Percentiles rank a stretch among this genome's conserved stretches.
Evolutionary conservation across 1,284 basidiomycete species (phyloP).

Genomic region (Cutaneotrichosporon cyanovorans): DNA sequence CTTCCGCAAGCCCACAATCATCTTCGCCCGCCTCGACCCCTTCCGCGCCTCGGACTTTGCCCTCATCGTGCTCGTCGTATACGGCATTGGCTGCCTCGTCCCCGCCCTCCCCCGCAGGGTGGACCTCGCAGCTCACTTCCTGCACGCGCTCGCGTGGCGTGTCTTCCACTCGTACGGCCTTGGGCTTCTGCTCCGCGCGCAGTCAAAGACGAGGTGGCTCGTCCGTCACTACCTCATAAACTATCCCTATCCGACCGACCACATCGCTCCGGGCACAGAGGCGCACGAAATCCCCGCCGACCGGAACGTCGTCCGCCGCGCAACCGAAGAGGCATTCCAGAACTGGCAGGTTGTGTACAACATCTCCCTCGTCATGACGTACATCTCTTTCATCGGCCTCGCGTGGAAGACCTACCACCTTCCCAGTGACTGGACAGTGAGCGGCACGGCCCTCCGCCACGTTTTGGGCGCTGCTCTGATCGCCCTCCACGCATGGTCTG

Average conservation of each 20-base stretch:
- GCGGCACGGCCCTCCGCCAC: conserved; percentile 81
- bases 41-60: conserved; percentile 67
- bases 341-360: conserved; percentile 96
- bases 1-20: conserved; percentile 79
- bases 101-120: conserved; percentile 43
- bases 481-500: conserved; percentile 83
- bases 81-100: conserved; percentile 50
- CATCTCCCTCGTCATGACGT: conserved; percentile 87
- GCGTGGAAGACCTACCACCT: conserved; percentile 81
- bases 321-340: conserved; percentile 80
- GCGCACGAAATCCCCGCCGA: conserved; percentile 49
- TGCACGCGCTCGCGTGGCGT: conserved; percentile 79
- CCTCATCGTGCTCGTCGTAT: conserved; percentile 55
- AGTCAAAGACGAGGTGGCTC: conserved; percentile 78
- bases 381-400: conserved; percentile 72
- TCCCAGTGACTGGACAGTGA: conserved; percentile 75
- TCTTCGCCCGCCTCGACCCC: conserved; percentile 73
- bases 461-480: conserved; percentile 77
- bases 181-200: conserved; percentile 71
- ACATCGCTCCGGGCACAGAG: conserved; percentile 49
- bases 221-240: conserved; percentile 91
- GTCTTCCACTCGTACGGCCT: conserved; percentile 83
- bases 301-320: conserved; percentile 53
- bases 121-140: conserved; percentile 60
- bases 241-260: conserved; percentile 62